These are phyloP conservation scores for Piper longum DNA, from an alignment of 164 flowering plant genomes.

Conservation along the genomic window DNA sequence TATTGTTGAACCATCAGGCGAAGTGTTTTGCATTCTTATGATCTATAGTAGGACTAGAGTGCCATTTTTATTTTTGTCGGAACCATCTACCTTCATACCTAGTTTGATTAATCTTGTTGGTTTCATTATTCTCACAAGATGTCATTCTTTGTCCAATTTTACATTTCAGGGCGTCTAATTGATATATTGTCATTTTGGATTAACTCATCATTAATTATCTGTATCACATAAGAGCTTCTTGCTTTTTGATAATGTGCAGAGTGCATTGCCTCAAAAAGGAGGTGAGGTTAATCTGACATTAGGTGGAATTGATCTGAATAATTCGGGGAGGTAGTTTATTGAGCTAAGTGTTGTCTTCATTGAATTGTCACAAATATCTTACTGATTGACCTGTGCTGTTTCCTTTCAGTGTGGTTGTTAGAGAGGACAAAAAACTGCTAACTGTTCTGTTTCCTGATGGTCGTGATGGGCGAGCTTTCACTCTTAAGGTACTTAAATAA, in stretches of 20 bases:
- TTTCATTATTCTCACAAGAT: no score
- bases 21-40: no score
- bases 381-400: background rate
- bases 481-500: slow-evolving; percentile 65
- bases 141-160: no score
- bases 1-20: no score
- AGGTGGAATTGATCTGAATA: slow-evolving; percentile 97
- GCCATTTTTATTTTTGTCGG: no score
- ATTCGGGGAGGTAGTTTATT: slow-evolving; percentile 78
- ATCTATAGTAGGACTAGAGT: no score
- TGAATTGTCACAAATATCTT: background rate
- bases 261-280: slow-evolving; percentile 84
- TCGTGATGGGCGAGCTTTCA: slow-evolving; percentile 96
- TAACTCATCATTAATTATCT: background rate
- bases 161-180: no score
- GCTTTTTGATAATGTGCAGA: slow-evolving; percentile 27
- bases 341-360: background rate
- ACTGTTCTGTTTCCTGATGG: slow-evolving; percentile 99
- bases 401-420: slow-evolving; percentile 75
- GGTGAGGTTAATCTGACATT: slow-evolving; percentile 96
- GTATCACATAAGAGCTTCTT: background rate
- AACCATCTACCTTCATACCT: no score
- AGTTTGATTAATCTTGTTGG: no score
- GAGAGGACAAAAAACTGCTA: slow-evolving; percentile 88
- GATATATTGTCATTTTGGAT: background rate